These are phyloP conservation scores for Furcasterigmium furcatum DNA, from an alignment of 2,329 filamentous ascomycete genomes.

Conservation along the genomic window DNA sequence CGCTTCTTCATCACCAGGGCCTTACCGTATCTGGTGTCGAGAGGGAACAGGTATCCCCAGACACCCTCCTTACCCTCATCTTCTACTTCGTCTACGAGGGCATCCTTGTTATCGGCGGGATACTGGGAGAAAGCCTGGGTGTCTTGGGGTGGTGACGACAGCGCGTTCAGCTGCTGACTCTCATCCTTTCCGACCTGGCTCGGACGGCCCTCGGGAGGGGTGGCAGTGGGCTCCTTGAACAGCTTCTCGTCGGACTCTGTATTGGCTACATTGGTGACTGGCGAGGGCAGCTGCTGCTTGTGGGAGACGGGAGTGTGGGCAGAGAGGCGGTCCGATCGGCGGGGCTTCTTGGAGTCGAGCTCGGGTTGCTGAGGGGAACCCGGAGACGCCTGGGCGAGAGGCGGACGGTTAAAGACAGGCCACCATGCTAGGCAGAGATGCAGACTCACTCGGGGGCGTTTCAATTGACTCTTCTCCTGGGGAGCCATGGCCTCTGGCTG, in stretches of 20 bases:
- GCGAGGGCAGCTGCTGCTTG: conserved; percentile 74
- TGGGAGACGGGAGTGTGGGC: conserved; percentile 54
- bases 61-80: conserved; percentile 83
- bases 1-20: conserved; percentile 73
- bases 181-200: conserved; percentile 51
- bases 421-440: conserved; percentile 13
- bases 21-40: conserved; percentile 67
- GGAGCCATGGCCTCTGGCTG: conserved; percentile 46
- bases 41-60: conserved; percentile 90
- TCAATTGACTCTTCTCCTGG: conserved; percentile 79
- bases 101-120: conserved; percentile 61
- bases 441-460: conserved; percentile 68
- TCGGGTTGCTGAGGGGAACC: conserved; percentile 64
- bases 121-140: conserved; percentile 68
- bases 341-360: conserved; percentile 76
- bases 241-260: conserved; percentile 35
- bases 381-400: conserved; percentile 35
- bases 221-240: conserved; percentile 68
- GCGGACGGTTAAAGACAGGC: conserved; percentile 14
- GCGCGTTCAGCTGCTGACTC: conserved; percentile 25
- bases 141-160: conserved; percentile 63
- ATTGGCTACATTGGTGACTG: conserved; percentile 62
- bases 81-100: conserved; percentile 76
- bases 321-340: conserved; percentile 71
- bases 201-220: conserved; percentile 60